A percentile compares a stretch with the other conserved stretches of the same genome.
Conservation (phyloP, 176 grass and related monocot species). For the sorghum (Sorghum bicolor) region DNA sequence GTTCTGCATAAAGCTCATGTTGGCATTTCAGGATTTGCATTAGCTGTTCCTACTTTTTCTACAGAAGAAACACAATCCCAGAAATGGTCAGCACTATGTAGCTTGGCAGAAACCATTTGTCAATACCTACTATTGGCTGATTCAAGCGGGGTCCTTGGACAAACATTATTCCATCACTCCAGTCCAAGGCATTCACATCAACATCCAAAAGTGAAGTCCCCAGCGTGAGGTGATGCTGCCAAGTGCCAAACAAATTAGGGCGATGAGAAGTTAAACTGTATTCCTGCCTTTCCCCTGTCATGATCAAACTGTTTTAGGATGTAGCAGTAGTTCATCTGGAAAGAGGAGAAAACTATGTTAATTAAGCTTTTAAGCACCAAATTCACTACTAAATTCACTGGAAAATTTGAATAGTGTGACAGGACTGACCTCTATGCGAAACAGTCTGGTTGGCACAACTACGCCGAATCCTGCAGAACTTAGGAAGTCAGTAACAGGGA, state of each 20-base stretch:
- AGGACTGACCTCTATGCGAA: conserved; percentile 61
- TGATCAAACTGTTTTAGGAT: conserved; percentile 69
- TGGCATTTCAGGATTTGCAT: background rate
- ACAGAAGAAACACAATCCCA: background rate
- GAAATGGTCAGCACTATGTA: background rate
- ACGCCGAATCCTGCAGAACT: conserved; percentile 76
- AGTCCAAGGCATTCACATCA: background rate
- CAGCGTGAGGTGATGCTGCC: background rate
- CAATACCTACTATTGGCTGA: background rate
- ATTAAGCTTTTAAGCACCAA: background rate
- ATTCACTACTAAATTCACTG: background rate
- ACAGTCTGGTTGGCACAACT: conserved; percentile 68
- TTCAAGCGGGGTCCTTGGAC: background rate
- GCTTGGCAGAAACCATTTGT: background rate
- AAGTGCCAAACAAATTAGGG: conserved; percentile 26
- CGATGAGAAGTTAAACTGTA: conserved; percentile 67
- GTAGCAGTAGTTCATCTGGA: conserved; percentile 85
- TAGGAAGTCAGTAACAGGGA: conserved; percentile 47
- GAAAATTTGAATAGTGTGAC: background rate
- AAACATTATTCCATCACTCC: background rate
- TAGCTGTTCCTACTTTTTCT: background rate
- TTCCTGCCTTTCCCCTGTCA: conserved; percentile 62
- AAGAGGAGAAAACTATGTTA: conserved; percentile 2
- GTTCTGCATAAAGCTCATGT: background rate
- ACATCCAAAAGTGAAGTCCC: background rate